Conservation (phyloP, 352 stramenopile species). For the Phytopythium mirpurense region DNA sequence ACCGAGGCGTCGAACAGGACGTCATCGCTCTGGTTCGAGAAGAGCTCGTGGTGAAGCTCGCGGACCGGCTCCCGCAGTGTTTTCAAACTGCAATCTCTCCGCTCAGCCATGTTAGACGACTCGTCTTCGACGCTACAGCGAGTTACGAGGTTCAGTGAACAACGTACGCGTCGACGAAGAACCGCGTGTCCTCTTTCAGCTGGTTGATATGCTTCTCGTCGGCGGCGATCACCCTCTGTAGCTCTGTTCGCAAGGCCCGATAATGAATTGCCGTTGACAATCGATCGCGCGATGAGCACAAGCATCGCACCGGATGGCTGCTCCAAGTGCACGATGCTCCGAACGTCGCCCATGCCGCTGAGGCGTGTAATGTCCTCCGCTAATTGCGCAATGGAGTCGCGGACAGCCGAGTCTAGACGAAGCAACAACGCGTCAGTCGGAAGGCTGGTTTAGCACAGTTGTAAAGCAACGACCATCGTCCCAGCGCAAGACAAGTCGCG, state of each 20-base stretch:
- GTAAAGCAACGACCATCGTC: neutral
- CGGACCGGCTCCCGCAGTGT: constrained; percentile 46
- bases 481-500: too few relatives aligned
- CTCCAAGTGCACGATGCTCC: constrained; percentile 28
- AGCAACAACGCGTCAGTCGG: neutral
- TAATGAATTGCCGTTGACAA: neutral
- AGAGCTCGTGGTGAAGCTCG: constrained; percentile 48
- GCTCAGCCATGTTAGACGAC: neutral
- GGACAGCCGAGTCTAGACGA: constrained; percentile 41
- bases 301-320: constrained; percentile 33
- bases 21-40: constrained; percentile 30
- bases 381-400: constrained; percentile 39
- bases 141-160: too few relatives aligned
- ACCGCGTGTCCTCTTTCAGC: constrained; percentile 36
- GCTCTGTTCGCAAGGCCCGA: constrained; percentile 15
- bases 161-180: constrained; percentile 48
- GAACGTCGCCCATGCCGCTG: constrained; percentile 37
- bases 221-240: constrained; percentile 41
- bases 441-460: neutral
- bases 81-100: constrained; percentile 25
- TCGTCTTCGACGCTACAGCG: neutral
- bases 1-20: constrained; percentile 40
- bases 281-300: neutral
- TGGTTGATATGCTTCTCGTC: constrained; percentile 44
- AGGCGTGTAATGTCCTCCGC: constrained; percentile 50